Evolutionary conservation across 768 basidiomycete species (phyloP), one percentile per base, ranked within the genome.

Genomic region (Ramaria rubella): DNA sequence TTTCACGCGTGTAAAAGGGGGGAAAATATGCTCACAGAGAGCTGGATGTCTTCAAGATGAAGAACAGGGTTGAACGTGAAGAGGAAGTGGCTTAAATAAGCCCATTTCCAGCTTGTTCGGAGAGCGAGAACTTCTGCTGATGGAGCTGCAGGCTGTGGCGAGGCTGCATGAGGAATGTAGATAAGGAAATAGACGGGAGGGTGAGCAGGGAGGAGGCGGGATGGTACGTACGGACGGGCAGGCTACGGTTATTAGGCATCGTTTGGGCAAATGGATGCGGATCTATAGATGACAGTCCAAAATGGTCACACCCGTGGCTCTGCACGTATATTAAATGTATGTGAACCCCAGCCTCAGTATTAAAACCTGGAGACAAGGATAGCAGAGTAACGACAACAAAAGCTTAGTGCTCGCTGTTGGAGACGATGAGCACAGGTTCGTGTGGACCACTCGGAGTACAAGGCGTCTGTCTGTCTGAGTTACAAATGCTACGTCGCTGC

Each of bases 71-170:
- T 77, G 72, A 94, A 95, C 26, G 87, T 91, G 69, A 79, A 86
- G 72, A 90, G 86, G 78, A 95, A 94, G 68, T 94, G 91, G 70
- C 81, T 81, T 70, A 94, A 87, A 24, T 86, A 87, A 5, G 93
- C 93, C 91, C 91, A 95, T 76, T 88, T 85, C 90, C 90, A 94
- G 61, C 91, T 81, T 57, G 75, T 82, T 55, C 93, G 79, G 51
- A 96, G 83, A 27, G 73, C 65, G 44, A 67, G 59, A 52, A 86
- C 17, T 48, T 56, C 55, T 2, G 55, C 55, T 30, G 55, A 56
- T 48, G 55, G 55, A 19, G 44, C n/a, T 27, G 55, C 26, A 19
- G 55, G 68, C 63, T 81, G 52, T 23, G 54, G 56, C 29, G 58
- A 42, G 34, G 43, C 34, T 56, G 26, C 4, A 30, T 30, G 31